phyloP scores from a whole-genome alignment of 441 rosid species.

The Bruguiera hainesii region DNA sequence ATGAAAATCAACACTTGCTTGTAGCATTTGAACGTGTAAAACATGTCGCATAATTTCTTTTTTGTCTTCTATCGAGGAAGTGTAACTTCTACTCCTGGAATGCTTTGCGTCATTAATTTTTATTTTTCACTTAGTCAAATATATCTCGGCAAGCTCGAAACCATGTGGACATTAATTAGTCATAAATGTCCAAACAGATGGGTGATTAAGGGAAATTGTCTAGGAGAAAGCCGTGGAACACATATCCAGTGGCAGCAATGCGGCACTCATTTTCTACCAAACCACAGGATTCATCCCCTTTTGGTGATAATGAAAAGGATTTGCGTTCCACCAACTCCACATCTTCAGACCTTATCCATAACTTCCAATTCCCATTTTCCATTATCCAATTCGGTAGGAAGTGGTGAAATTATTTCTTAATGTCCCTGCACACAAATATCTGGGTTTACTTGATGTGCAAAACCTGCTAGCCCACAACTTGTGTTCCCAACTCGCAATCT shows the following conservation, averaged over 20 bases:
- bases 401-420: background rate
- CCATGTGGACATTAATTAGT: no score
- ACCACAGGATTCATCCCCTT: conserved; percentile 27
- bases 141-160: background rate
- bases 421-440: conserved; percentile 27
- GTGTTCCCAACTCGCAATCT: conserved; percentile 15
- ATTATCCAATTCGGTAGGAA: conserved; percentile 7
- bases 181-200: no score
- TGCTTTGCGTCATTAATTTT: conserved; percentile 3
- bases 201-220: no score
- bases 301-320: conserved; percentile 39
- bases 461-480: conserved; percentile 34
- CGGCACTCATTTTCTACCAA: conserved; percentile 43
- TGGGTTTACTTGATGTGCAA: conserved; percentile 39
- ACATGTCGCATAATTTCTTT: background rate
- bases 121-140: background rate
- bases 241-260: conserved; percentile 8
- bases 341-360: conserved; percentile 46
- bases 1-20: conserved; percentile 1
- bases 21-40: conserved; percentile 8
- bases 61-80: conserved; percentile 8
- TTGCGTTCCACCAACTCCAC: conserved; percentile 59
- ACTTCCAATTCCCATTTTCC: conserved; percentile 9
- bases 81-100: conserved; percentile 5
- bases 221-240: no score